Evolutionary conservation across 2,329 filamentous ascomycete genomes (phyloP).

Genomic region (Rhynchosporium secalis): DNA sequence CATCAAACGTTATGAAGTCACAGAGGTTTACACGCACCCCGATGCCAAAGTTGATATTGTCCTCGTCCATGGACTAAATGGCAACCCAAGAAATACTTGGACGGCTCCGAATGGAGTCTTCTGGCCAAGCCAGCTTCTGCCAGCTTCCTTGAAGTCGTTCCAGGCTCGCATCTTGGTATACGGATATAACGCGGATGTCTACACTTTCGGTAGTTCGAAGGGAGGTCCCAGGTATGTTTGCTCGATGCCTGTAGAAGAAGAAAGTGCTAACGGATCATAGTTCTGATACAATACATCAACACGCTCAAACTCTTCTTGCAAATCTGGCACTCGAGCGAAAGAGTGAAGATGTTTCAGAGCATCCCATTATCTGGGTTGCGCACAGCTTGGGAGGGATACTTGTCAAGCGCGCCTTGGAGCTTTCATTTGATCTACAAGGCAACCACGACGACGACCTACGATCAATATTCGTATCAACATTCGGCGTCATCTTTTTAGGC

Average conservation of each 20-base stretch:
- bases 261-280: conserved; percentile 44
- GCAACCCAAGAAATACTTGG: conserved; percentile 65
- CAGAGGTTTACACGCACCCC: conserved; percentile 59
- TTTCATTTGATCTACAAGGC: conserved; percentile 61
- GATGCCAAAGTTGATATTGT: conserved; percentile 64
- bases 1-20: conserved; percentile 58
- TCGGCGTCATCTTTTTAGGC: conserved; percentile 73
- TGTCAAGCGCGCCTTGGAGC: conserved; percentile 67
- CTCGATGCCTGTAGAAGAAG: neutral
- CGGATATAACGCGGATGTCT: conserved; percentile 70
- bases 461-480: conserved; percentile 73
- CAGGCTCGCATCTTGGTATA: conserved; percentile 69
- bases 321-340: conserved; percentile 63
- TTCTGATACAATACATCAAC: conserved; percentile 67
- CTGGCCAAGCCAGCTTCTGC: conserved; percentile 70
- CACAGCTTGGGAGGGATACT: conserved; percentile 74
- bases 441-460: conserved; percentile 63
- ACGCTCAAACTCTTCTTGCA: conserved; percentile 68
- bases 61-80: conserved; percentile 70
- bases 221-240: conserved; percentile 40
- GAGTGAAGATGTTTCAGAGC: conserved; percentile 54
- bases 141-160: conserved; percentile 54
- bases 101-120: conserved; percentile 55
- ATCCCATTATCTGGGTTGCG: conserved; percentile 74
- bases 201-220: conserved; percentile 49